Evolutionary conservation across 805 yeast genomes (phyloP), one percentile per base, ranked within the genome.

Genomic region (Kluyveromyces dobzhanskii): DNA sequence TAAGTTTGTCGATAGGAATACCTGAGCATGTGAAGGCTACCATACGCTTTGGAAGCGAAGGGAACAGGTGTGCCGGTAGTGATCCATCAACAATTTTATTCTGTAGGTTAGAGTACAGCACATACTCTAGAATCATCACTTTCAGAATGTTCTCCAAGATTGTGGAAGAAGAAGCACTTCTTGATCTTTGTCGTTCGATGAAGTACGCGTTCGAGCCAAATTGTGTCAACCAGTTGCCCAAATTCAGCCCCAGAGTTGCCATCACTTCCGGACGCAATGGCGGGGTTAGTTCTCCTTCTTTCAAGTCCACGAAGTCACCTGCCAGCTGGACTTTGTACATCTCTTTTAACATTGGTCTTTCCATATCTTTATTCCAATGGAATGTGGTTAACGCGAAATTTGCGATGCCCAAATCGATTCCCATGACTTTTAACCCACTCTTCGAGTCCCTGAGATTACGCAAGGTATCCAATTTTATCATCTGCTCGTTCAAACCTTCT

Each of bases 131-230:
- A 17, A 76, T 64, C 40, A 76, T 78, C 4, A 75, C 69, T 37
- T 69, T 65, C 21, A 77, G 51, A 3, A 78, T 67, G 40, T 69
- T 66, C 39, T 76, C 80, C 4, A 73, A 59, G 1, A 78, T 69
- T 13, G 53, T 55, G 9, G 64, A 59, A 2, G 71, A 60, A 0
- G 79, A 72, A 45, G 57, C 57, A 0, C 75, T 65, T 36, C 84
- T 62, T 30, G 70, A 62, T 29, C 85, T 49, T 51, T 79, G 85
- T 41, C 76, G 50, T 48, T 79, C 85, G 3, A 78, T 57, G 9
- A 77, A 48, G 3, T 74, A 63, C 3, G 67, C 51, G 41, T 69
- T 69, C 0, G 76, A 71, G 2, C 43, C 32, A 3, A 41, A 39
- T 1, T 38, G 17, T 2, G 54, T 50, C 10, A 62, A 43, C 17